A percentile compares a stretch with the other conserved stretches of the same genome.
phyloP scores from a whole-genome alignment of 2,329 filamentous ascomycete genomes.

The Trichoderma endophyticum region DNA sequence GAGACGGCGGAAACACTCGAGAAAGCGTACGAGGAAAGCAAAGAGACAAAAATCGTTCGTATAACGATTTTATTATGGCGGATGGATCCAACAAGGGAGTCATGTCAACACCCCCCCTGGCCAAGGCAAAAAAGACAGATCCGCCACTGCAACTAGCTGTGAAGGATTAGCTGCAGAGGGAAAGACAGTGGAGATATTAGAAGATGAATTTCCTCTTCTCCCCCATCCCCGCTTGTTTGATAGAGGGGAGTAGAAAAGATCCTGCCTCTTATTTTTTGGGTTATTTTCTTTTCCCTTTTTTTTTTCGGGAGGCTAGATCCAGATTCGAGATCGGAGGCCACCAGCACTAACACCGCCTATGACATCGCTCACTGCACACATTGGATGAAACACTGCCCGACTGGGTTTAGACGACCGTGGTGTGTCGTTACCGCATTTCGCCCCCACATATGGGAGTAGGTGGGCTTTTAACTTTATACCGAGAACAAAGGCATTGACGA shows the following conservation, averaged over 20 bases:
- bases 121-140: neutral
- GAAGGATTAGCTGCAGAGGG: neutral
- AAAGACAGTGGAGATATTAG: neutral
- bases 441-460: neutral
- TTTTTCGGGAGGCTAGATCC: neutral
- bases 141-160: neutral
- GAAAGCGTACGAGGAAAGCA: neutral
- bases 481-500: neutral
- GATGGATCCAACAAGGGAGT: neutral
- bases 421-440: slow-evolving; percentile 1
- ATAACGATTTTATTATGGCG: neutral
- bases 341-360: neutral
- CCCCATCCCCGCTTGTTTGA: neutral
- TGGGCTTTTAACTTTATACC: neutral
- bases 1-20: neutral
- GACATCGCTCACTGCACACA: neutral
- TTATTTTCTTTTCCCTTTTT: neutral
- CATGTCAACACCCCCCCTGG: slow-evolving; percentile 6
- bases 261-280: neutral
- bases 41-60: neutral
- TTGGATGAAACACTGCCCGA: neutral
- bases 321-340: slow-evolving; percentile 10
- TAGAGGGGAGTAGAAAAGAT: neutral
- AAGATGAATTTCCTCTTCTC: neutral
- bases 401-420: neutral